Evolutionary conservation across 306 rosid genomes (phyloP).

Genomic region (Trichosanthes cucumerina): DNA sequence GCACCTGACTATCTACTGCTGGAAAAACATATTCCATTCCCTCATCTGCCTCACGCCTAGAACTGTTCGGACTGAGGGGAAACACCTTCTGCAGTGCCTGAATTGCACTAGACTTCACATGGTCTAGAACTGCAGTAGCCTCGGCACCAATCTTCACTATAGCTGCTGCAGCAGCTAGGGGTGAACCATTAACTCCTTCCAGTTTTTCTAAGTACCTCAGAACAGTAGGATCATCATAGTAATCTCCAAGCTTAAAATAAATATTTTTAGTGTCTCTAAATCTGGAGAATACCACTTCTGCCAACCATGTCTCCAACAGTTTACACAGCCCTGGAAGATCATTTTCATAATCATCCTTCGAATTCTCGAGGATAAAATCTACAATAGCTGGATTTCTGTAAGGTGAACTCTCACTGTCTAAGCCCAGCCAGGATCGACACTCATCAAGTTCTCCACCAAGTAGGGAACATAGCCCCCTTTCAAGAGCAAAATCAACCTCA

Average conservation of each 20-base stretch:
- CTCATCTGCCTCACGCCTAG: constrained; percentile 26
- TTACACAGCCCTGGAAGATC: constrained; percentile 95
- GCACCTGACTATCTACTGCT: constrained; percentile 30
- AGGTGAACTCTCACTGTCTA: constrained; percentile 60
- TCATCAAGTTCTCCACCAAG: constrained; percentile 87
- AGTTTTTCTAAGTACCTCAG: constrained; percentile 74
- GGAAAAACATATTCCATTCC: constrained; percentile 33
- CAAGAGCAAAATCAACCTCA: constrained; percentile 80
- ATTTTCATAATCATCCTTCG: constrained; percentile 61
- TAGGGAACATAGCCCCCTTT: constrained; percentile 92
- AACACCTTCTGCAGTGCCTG: constrained; percentile 77
- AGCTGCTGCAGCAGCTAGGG: constrained; percentile 97
- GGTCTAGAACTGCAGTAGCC: constrained; percentile 88
- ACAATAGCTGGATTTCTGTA: constrained; percentile 73
- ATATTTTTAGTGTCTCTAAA: constrained; percentile 71
- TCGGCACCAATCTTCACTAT: constrained; percentile 86
- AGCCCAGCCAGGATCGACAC: constrained; percentile 82
- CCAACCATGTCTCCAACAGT: constrained; percentile 83
- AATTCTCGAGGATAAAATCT: constrained; percentile 65
- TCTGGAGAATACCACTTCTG: constrained; percentile 88
- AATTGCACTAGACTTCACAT: constrained; percentile 72
- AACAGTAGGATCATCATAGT: constrained; percentile 85
- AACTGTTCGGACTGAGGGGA: constrained; percentile 43
- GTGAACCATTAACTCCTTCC: constrained; percentile 71
- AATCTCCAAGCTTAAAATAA: constrained; percentile 78